Percentiles rank a stretch among this genome's conserved stretches.
Conservation (phyloP, 805 yeast genomes). For the Metschnikowia kunwiensis region DNA sequence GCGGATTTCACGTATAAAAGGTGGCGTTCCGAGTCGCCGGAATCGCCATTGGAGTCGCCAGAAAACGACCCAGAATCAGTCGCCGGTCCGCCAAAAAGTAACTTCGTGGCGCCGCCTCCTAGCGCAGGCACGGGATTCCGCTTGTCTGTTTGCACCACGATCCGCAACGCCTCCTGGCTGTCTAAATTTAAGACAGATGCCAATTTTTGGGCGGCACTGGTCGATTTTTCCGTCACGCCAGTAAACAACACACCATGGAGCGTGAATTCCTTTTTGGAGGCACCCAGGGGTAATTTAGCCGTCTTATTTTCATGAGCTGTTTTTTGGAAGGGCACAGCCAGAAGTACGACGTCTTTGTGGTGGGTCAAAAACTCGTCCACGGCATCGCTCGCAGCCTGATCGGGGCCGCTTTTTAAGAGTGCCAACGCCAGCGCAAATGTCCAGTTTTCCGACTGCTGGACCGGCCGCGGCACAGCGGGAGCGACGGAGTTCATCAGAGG, state of each 20-base stretch:
- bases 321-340: slow-evolving; percentile 30
- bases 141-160: slow-evolving; percentile 39
- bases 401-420: slow-evolving; percentile 29
- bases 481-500: no score
- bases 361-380: slow-evolving; percentile 39
- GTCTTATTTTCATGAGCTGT: background rate
- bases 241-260: slow-evolving; percentile 42
- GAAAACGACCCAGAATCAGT: slow-evolving; percentile 21
- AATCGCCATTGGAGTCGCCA: slow-evolving; percentile 1
- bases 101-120: slow-evolving; percentile 1
- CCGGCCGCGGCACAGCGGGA: slow-evolving; percentile 14
- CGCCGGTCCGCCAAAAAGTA: slow-evolving; percentile 6
- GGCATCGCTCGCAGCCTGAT: slow-evolving; percentile 32
- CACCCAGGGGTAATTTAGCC: slow-evolving; percentile 2
- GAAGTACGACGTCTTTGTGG: slow-evolving; percentile 28
- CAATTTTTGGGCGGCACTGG: slow-evolving; percentile 40
- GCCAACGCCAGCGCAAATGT: slow-evolving; percentile 39
- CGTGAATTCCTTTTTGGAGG: slow-evolving; percentile 27
- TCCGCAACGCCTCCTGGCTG: slow-evolving; percentile 46
- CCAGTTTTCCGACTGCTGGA: slow-evolving; percentile 26
- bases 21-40: slow-evolving; percentile 21
- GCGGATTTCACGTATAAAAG: slow-evolving; percentile 37
- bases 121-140: slow-evolving; percentile 31
- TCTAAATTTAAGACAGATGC: slow-evolving; percentile 39
- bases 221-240: slow-evolving; percentile 30